phyloP scores from a whole-genome alignment of 2,329 filamentous ascomycete species.

The Xylariaceae sp. region DNA sequence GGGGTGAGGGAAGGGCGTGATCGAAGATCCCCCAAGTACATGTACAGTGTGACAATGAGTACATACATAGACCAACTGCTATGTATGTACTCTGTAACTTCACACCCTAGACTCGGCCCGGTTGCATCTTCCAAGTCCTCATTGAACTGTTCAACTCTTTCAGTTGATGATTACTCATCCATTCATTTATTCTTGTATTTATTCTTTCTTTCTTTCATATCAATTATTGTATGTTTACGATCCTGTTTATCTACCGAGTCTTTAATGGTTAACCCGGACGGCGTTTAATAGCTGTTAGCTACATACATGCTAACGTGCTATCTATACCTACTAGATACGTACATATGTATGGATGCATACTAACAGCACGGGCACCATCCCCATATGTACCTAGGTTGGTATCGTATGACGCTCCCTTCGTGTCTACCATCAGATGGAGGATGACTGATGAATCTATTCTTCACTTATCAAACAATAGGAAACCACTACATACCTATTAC shows the following conservation, averaged over 20 bases:
- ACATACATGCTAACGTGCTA: too few relatives aligned
- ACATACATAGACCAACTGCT: not conserved
- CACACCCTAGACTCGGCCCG: not conserved
- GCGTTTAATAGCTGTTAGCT: too few relatives aligned
- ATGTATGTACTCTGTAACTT: too few relatives aligned
- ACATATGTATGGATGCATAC: too few relatives aligned
- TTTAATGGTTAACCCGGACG: not conserved
- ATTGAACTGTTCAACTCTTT: too few relatives aligned
- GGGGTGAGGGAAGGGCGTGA: conserved; percentile 30
- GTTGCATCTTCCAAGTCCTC: not conserved
- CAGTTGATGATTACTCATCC: too few relatives aligned
- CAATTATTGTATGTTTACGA: not conserved
- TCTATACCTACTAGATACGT: too few relatives aligned
- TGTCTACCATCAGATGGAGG: too few relatives aligned
- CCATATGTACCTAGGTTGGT: too few relatives aligned
- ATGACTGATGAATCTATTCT: too few relatives aligned
- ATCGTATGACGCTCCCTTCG: too few relatives aligned
- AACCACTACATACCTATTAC: not conserved
- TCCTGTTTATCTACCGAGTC: not conserved
- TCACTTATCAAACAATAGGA: not conserved
- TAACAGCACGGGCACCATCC: too few relatives aligned
- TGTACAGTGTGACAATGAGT: conserved; percentile 28
- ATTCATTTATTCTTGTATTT: not conserved
- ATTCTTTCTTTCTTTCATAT: not conserved
- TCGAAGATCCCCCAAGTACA: conserved; percentile 35